phyloP scores from a whole-genome alignment of 2,329 filamentous ascomycete species.

The Beauveria bassiana region DNA sequence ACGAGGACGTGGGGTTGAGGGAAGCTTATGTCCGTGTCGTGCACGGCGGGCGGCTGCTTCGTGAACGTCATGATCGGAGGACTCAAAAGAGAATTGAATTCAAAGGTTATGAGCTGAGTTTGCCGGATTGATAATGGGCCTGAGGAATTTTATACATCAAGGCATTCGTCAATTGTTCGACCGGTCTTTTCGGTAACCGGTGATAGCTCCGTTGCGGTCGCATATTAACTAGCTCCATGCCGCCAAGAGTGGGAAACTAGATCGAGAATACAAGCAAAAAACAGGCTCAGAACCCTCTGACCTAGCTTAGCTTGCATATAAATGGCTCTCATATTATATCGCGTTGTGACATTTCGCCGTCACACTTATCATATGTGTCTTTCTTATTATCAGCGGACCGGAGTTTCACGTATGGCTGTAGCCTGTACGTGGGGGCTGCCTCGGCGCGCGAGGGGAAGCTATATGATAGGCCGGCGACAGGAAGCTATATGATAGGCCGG shows the following conservation, averaged over 20 bases:
- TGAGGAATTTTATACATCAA: no score
- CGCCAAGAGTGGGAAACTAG: not conserved
- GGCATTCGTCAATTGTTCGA: not conserved
- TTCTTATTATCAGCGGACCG: not conserved
- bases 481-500: not conserved
- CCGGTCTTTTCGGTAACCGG: slow-evolving; percentile 1
- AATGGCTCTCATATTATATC: not conserved
- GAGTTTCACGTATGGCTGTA: not conserved
- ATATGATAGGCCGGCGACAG: not conserved
- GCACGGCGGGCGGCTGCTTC: slow-evolving; percentile 29
- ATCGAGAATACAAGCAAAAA: not conserved
- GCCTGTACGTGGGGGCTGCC: not conserved
- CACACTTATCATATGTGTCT: no score
- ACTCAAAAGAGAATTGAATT: not conserved
- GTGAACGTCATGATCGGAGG: not conserved
- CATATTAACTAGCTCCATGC: not conserved
- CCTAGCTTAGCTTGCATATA: not conserved
- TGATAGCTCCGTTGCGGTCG: not conserved
- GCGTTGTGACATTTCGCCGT: no score
- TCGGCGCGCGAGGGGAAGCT: not conserved
- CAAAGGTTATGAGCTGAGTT: not conserved
- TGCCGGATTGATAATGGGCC: not conserved
- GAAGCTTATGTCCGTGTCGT: slow-evolving; percentile 37
- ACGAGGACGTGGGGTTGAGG: slow-evolving; percentile 48
- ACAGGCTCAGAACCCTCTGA: not conserved